Conservation (phyloP, 2,329 filamentous ascomycete species). For the Leptographium lundbergii region DNA sequence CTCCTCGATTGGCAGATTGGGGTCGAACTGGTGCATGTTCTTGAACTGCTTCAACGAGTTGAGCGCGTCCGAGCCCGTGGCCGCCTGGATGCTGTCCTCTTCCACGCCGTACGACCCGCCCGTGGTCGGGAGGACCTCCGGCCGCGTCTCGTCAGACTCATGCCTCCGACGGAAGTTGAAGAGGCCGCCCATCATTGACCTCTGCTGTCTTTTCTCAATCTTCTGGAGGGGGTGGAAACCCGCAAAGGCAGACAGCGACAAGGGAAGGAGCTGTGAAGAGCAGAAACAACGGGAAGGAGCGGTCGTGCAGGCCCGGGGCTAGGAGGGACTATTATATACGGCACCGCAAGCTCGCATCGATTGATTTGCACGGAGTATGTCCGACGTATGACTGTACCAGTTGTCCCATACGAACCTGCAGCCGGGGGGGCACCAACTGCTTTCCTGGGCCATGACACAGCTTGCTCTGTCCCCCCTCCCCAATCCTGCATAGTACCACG, state of each 20-base stretch:
- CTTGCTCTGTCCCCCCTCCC: neutral
- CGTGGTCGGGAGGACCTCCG: slow-evolving; percentile 9
- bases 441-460: neutral
- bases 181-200: slow-evolving; percentile 10
- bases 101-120: slow-evolving; percentile 1
- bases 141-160: slow-evolving; percentile 32
- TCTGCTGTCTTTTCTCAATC: neutral
- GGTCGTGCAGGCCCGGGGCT: neutral
- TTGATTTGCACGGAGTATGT: neutral
- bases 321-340: neutral
- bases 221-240: neutral
- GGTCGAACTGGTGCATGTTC: slow-evolving; percentile 49
- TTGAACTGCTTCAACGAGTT: slow-evolving; percentile 42
- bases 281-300: neutral
- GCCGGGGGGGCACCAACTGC: neutral
- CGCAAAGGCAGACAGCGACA: neutral
- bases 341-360: neutral
- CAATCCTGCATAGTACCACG: no score
- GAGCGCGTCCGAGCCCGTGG: slow-evolving; percentile 19
- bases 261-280: neutral
- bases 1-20: slow-evolving; percentile 51
- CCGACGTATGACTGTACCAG: no score
- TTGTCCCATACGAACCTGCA: neutral
- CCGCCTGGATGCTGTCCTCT: neutral
- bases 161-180: slow-evolving; percentile 28